Base-by-base conservation (phyloP, 2,329 filamentous ascomycete genomes). In the Tolypocladium ovalisporum region DNA sequence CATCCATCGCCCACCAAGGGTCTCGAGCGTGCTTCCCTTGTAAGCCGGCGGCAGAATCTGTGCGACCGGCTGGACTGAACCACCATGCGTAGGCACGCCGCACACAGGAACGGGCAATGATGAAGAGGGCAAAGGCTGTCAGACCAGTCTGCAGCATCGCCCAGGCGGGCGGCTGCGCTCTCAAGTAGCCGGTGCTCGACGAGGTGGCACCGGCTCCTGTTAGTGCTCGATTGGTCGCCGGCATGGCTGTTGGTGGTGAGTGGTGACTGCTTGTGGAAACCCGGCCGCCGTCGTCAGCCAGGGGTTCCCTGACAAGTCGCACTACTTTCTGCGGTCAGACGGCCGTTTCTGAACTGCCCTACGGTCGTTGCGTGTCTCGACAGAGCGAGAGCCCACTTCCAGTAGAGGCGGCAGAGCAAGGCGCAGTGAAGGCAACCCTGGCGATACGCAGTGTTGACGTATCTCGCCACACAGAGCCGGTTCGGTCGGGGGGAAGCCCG, bases 271-370 rank as follows among this genome's bases (percentile, higher is more conserved):
- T 63, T 64, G 63, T 63, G 59, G 61, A 60, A 67, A 69, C 61
- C 63, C 59, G 64, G 65, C 66, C 68, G 66, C 65, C 65, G 64
- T 63, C 63, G 66, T 67, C 62, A 63, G 68, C 66, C 59, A 59
- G 67, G 67, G 67, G 67, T 59, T n/a, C 62, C 63, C 61, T 61
- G 61, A 59, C 59, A 65, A 63, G 66, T 68, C 64, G 65, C 65
- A 67, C 63, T 70, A 68, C 67, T 66, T 64, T 36, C 64, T 68
- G 68, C 64, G 61, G 67, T 69, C 67, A 70, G 67, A 70, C 64
- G 62, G 65, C 60, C n/a, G 63, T 60, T 61, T 64, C 57, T 62
- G 66, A 63, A 61, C 66, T 68, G 66, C 61, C 62, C 62, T 64
- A 62, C 60, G 62, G 57, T 62, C 61, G 64, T 24, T 56, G n/a